Evolutionary conservation across 345 rosid genomes (phyloP), one percentile per base, ranked within the genome.

Genomic region (Lepidium aucheri): DNA sequence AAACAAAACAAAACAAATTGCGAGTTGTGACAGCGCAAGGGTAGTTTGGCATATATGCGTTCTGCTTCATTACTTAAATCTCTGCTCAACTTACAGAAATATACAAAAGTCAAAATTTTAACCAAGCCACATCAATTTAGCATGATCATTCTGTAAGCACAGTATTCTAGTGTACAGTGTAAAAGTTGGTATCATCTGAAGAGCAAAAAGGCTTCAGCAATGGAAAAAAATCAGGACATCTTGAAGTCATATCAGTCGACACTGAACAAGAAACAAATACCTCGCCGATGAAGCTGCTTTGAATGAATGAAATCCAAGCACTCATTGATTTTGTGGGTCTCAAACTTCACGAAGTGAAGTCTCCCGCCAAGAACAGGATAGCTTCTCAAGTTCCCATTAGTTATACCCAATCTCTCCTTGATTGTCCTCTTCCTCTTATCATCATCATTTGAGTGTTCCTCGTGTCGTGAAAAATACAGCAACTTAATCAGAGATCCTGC

Each of bases 281-380:
- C 84, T 36, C 95, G 85, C 3, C 60, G 68, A 51, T 95, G 96
- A 72, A 95, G 99, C 80, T 95, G 96, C 84, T 95, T 95, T 15
- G 99, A 90, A 76, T 81, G 79, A 39, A 95, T 91, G 65, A 95
- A 95, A 64, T 95, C 99, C 49, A 95, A 78, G 77, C 99, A 94
- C 53, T 94, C 97, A 49, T 82, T 87, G 24, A 94, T 82, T 75
- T 94, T 94, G 79, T 72, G 56, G 16, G 98, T 92, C 85, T 92
- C 98, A 73, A 92, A 92, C 81, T 92, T 92, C 28, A 86, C 98
- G 54, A 90, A 85, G 73, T 94, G 99, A 62, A 94, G 89, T 74
- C 99, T 85, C 44, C 99, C 99, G 60, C 97, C 97, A 80, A 94
- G 96, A 80, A 90, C 73, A 44, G 99, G 97, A 73, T 84, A 89